Evolutionary conservation across 2,329 filamentous ascomycete genomes (phyloP).

Genomic region (Colletotrichum higginsianum): DNA sequence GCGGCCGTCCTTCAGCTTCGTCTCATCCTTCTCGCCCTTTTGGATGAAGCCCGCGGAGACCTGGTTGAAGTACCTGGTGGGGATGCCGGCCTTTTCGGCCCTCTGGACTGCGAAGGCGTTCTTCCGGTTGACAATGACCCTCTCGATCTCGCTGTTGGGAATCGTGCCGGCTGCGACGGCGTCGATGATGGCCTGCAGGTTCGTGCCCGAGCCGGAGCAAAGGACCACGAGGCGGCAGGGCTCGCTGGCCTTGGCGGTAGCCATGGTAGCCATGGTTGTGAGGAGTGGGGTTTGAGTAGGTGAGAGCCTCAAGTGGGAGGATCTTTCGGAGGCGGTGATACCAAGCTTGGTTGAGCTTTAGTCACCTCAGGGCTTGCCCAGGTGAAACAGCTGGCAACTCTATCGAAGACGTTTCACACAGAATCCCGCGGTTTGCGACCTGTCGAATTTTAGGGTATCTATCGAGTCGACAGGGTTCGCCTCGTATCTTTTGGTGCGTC

Average conservation of each 20-base stretch:
- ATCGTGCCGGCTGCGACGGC: slow-evolving; percentile 58
- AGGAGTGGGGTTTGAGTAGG: neutral
- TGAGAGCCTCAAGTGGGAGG: neutral
- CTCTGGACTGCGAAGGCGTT: slow-evolving; percentile 60
- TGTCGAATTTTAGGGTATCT: neutral
- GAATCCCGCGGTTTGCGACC: neutral
- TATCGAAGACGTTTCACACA: slow-evolving; percentile 4
- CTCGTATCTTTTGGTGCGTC: neutral
- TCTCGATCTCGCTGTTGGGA: slow-evolving; percentile 59
- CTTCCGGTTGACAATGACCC: slow-evolving; percentile 64
- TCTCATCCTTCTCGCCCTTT: slow-evolving; percentile 73
- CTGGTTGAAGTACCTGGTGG: slow-evolving; percentile 86
- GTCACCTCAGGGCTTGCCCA: neutral
- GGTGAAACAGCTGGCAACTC: neutral
- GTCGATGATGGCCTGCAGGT: slow-evolving; percentile 81
- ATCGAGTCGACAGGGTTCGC: neutral
- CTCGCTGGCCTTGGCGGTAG: neutral
- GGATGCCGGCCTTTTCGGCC: slow-evolving; percentile 71
- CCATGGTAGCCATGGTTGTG: slow-evolving; percentile 12
- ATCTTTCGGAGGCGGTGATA: neutral
- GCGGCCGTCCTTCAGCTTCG: slow-evolving; percentile 69
- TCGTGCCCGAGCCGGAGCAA: slow-evolving; percentile 82
- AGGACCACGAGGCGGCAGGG: slow-evolving; percentile 74
- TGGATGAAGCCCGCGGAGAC: slow-evolving; percentile 76
- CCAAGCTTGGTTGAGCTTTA: neutral